Conservation (phyloP, 352 stramenopile genomes). For the Globisporangium perplexum region DNA sequence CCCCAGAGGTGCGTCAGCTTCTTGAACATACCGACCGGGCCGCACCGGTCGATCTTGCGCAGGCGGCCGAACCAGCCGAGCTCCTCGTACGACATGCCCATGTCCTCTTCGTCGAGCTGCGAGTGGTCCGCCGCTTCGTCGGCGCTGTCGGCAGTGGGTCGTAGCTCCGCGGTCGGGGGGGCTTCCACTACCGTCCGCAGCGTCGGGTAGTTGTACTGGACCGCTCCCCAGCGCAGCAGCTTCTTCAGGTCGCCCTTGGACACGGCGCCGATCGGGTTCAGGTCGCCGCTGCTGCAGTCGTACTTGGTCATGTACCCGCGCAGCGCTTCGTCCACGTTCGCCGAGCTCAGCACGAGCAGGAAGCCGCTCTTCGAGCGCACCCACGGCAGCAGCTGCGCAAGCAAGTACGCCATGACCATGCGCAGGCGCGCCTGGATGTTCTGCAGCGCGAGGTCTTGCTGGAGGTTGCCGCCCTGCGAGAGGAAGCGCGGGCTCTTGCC, state of each 20-base stretch:
- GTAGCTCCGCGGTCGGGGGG: slow-evolving; percentile 91
- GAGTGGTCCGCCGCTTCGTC: slow-evolving; percentile 60
- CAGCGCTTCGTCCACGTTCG: slow-evolving; percentile 98
- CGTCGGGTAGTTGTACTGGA: slow-evolving; percentile 89
- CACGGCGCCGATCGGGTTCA: slow-evolving; percentile 98
- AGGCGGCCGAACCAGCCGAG: slow-evolving; percentile 94
- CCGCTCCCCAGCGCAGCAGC: slow-evolving; percentile 90
- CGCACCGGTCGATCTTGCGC: slow-evolving; percentile 94
- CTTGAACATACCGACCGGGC: slow-evolving; percentile 92
- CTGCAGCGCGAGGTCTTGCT: slow-evolving; percentile 96
- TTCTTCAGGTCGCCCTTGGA: slow-evolving; percentile 96
- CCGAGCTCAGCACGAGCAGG: slow-evolving; percentile 96
- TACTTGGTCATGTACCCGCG: slow-evolving; percentile 99
- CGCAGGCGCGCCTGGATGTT: slow-evolving; percentile 98
- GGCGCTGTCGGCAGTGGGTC: slow-evolving; percentile 96
- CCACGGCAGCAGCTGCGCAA: slow-evolving; percentile 98
- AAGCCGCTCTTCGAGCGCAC: slow-evolving; percentile 93
- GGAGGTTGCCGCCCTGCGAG: slow-evolving; percentile 83
- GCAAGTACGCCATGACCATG: slow-evolving; percentile 98
- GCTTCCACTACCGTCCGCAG: slow-evolving; percentile 92
- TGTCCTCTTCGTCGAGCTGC: slow-evolving; percentile 3
- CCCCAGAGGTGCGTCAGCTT: slow-evolving; percentile 87
- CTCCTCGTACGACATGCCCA: slow-evolving; percentile 57
- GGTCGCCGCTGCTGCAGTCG: slow-evolving; percentile 96
- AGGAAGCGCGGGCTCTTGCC: slow-evolving; percentile 90